Conservation (phyloP, 441 rosid species). For the Erodium texanum region DNA sequence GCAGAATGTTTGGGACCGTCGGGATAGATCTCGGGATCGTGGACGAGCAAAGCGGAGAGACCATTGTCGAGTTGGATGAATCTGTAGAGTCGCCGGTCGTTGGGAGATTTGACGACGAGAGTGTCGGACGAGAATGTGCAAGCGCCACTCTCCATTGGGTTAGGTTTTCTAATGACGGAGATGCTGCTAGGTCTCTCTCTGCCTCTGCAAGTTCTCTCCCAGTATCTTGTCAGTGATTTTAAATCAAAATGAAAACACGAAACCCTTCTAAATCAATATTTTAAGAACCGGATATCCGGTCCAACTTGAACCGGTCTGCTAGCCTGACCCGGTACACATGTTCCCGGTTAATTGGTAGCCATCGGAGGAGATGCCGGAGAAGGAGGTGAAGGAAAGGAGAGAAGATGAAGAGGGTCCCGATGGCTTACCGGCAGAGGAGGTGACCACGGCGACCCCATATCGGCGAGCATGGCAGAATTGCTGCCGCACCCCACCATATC, state of each 20-base stretch:
- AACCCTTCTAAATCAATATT: neutral
- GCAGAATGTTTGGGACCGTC: slow-evolving; percentile 22
- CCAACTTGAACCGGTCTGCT: too few relatives aligned
- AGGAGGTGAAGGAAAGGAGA: too few relatives aligned
- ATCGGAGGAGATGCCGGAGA: too few relatives aligned
- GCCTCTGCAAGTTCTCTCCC: neutral
- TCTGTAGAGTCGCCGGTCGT: slow-evolving; percentile 68
- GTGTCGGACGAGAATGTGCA: slow-evolving; percentile 44
- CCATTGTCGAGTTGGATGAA: slow-evolving; percentile 61
- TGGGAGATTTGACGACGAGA: slow-evolving; percentile 69
- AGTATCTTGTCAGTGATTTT: neutral
- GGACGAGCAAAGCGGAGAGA: slow-evolving; percentile 72
- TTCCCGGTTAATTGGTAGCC: too few relatives aligned
- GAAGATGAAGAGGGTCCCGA: too few relatives aligned
- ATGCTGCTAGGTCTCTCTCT: neutral
- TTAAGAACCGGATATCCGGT: too few relatives aligned
- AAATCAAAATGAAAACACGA: neutral
- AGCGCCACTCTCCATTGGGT: slow-evolving; percentile 28
- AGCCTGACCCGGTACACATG: too few relatives aligned
- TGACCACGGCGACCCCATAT: too few relatives aligned
- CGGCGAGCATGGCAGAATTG: too few relatives aligned
- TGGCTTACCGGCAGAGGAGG: too few relatives aligned
- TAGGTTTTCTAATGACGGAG: neutral
- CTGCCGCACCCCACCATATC: too few relatives aligned
- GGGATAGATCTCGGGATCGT: slow-evolving; percentile 83